Conservation (phyloP, 192 early-diverging fungal species). For the Backusella mclennaniae region DNA sequence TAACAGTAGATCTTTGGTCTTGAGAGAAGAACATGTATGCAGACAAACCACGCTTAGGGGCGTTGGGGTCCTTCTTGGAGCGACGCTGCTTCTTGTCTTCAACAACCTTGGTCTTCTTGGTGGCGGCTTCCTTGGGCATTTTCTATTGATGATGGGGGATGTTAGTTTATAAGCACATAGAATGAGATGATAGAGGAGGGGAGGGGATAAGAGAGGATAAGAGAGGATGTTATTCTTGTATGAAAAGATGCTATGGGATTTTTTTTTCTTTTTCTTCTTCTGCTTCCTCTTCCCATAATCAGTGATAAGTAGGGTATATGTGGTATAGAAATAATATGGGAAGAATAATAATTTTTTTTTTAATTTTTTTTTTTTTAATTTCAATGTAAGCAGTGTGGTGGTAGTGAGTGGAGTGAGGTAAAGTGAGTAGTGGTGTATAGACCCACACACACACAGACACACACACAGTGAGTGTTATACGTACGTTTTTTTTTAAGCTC, state of each 20-base stretch:
- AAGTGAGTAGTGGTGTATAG: not conserved
- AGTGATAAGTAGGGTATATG: not conserved
- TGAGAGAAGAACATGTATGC: constrained; percentile 92
- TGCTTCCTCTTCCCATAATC: not conserved
- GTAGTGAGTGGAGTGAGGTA: not conserved
- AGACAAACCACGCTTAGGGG: constrained; percentile 89
- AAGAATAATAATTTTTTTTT: not conserved
- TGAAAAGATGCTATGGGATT: not conserved
- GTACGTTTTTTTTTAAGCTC: constrained; percentile 5
- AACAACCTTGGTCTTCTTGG: constrained; percentile 4
- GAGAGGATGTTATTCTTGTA: not conserved
- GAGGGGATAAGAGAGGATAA: not conserved
- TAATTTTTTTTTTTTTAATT: not conserved
- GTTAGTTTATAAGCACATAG: not conserved
- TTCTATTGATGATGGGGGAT: not conserved
- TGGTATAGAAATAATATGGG: not conserved
- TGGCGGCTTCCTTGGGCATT: constrained; percentile 3
- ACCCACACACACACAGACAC: not conserved
- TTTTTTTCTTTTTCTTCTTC: not conserved
- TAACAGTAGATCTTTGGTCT: constrained; percentile 73
- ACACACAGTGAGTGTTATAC: not conserved
- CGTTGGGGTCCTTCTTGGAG: constrained; percentile 85
- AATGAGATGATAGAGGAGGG: not conserved
- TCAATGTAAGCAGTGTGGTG: not conserved
- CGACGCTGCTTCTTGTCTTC: constrained; percentile 55